phyloP scores from a whole-genome alignment of 2,329 filamentous ascomycete genomes.

The Pyrenophora seminiperda region DNA sequence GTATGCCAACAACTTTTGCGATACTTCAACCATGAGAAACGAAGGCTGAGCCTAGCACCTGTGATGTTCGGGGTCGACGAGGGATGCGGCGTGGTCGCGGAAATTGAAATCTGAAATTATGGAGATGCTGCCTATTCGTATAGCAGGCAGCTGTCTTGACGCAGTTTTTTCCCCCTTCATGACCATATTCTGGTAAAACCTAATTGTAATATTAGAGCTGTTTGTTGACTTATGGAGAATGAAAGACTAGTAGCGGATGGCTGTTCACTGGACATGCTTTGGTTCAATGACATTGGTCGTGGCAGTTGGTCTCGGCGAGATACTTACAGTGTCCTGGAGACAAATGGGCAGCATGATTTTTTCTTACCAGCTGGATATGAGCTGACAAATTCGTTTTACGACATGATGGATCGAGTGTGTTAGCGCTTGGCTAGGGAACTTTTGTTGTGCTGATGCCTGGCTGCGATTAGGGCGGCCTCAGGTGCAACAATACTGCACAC shows the following conservation, averaged over 20 bases:
- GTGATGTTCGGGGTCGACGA: neutral
- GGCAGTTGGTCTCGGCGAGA: neutral
- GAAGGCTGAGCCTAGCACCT: neutral
- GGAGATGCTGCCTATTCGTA: too few relatives aligned
- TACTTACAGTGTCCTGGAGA: neutral
- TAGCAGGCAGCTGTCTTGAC: too few relatives aligned
- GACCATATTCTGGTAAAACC: too few relatives aligned
- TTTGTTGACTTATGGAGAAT: too few relatives aligned
- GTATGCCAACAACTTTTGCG: neutral
- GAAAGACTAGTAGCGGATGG: too few relatives aligned
- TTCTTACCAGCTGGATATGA: neutral
- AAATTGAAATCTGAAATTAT: neutral
- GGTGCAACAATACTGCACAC: slow-evolving; percentile 9
- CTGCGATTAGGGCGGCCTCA: slow-evolving; percentile 1
- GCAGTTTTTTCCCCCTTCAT: too few relatives aligned
- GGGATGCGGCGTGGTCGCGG: slow-evolving; percentile 1
- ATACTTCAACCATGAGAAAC: neutral
- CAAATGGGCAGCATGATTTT: neutral
- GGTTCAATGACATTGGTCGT: neutral
- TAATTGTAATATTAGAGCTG: too few relatives aligned
- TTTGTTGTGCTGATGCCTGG: slow-evolving; percentile 6
- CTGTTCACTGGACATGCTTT: neutral
- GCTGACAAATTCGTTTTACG: neutral
- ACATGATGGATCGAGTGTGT: neutral
- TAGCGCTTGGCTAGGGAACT: neutral